phyloP scores from a whole-genome alignment of 164 flowering plant species.

The Magnolia changhungtana region DNA sequence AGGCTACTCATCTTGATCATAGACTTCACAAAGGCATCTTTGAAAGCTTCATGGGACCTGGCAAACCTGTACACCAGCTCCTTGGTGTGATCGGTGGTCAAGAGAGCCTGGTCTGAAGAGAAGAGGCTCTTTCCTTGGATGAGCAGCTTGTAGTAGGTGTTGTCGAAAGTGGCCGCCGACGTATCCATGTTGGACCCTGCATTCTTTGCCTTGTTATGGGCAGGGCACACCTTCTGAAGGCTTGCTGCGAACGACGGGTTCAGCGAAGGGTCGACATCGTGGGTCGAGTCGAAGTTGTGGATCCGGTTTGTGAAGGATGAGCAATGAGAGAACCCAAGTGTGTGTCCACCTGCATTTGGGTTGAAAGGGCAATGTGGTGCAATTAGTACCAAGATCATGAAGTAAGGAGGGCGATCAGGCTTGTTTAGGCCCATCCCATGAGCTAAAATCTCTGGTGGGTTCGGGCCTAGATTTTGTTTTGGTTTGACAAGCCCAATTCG shows the following conservation, averaged over 20 bases:
- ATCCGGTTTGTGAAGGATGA: constrained; percentile 83
- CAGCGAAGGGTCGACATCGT: constrained; percentile 62
- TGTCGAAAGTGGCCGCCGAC: constrained; percentile 50
- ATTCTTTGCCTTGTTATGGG: constrained; percentile 50
- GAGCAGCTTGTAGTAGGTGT: constrained; percentile 60
- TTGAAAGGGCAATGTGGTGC: not conserved
- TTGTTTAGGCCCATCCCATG: not conserved
- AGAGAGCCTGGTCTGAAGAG: constrained; percentile 73
- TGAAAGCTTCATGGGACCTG: constrained; percentile 41
- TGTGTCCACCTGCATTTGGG: constrained; percentile 66
- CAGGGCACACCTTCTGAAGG: constrained; percentile 49
- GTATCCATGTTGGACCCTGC: constrained; percentile 66
- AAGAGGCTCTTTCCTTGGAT: constrained; percentile 61
- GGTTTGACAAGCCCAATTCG: too few relatives aligned
- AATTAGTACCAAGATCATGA: not conserved
- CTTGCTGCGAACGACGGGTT: constrained; percentile 51
- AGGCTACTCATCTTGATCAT: constrained; percentile 90
- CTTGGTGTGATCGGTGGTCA: constrained; percentile 41
- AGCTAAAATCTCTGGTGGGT: not conserved
- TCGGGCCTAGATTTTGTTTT: too few relatives aligned
- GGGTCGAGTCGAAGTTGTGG: constrained; percentile 58
- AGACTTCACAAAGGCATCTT: constrained; percentile 62
- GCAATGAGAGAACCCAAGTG: constrained; percentile 84
- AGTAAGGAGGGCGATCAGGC: not conserved
- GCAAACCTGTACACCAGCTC: constrained; percentile 55